Base-by-base conservation (phyloP, 1,284 basidiomycete genomes). In the Bondarzewia mesenterica region DNA sequence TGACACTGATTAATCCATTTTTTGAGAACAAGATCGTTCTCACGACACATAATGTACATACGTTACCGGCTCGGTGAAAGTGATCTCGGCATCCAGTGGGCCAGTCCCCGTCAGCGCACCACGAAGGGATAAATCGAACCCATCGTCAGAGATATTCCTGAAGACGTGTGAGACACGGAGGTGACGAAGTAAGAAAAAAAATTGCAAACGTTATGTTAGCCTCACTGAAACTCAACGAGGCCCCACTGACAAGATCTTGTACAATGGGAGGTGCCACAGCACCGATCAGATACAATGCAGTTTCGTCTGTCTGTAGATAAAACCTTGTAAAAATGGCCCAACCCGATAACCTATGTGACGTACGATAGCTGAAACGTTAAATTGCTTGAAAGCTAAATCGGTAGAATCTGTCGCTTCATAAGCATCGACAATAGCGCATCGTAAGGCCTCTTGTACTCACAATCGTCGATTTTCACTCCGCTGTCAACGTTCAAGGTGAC, bases 261-360 rank as follows among this genome's bases (percentile, higher is more conserved):
- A 85, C 77, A 44, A 87, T 68, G 15, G 83, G 81, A 2, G 73
- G 77, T 43, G 80, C 78, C 29, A 85, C 75, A 2, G 78, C 82
- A 29, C 84, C 82, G 41, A 88, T 81, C 44, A 89, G 70, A 64
- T 78, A 85, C 23, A 89, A 65, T 0, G 74, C 77, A 0, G 80
- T 80, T 50, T 72, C 57, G 57, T 89, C 86, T 5, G 79, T 82
- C 73, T 82, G 54, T 12, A n/a, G 8, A 22, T 4, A 45, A 21
- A 46, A 22, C 23, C 7, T 32, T 32, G 18, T 42, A 15, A 32
- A 47, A 54, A 26, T 52, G 8, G 22, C 32, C 15, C 10, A 16
- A 22, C 20, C n/a, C 18, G 32, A 36, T 16, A 25, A 32, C 14
- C 26, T 25, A 0, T 32, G 7, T 8, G 40, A 58, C 72, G 57